Percentiles rank a stretch among this genome's conserved stretches.
phyloP scores from a whole-genome alignment of 2,329 filamentous ascomycete genomes.

The Cladosporium velox region DNA sequence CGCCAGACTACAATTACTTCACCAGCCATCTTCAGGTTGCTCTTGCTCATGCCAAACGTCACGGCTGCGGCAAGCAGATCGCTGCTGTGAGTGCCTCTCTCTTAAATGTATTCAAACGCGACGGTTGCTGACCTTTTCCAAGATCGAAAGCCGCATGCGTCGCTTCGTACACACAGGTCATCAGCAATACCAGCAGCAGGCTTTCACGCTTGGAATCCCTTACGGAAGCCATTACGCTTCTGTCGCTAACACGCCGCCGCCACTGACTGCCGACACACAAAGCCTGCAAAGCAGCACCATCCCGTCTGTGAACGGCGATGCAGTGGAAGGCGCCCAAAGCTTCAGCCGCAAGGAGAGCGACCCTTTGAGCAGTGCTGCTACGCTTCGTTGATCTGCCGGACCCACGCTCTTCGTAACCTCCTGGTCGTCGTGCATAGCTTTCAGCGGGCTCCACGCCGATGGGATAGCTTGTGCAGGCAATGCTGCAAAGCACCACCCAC shows the following conservation, averaged over 20 bases:
- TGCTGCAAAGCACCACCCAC: neutral
- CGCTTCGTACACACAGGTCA: constrained; percentile 38
- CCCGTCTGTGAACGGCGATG: constrained; percentile 37
- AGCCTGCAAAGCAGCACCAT: constrained; percentile 33
- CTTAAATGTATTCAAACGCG: constrained; percentile 44
- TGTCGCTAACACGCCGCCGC: constrained; percentile 32
- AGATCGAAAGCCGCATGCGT: constrained; percentile 54
- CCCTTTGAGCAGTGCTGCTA: neutral
- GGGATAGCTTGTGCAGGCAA: neutral
- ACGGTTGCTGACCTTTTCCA: constrained; percentile 20
- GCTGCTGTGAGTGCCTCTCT: constrained; percentile 51
- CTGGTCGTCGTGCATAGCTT: neutral
- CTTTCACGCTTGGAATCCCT: constrained; percentile 10
- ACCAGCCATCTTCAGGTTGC: constrained; percentile 47
- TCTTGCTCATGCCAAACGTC: constrained; percentile 46
- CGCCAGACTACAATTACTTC: constrained; percentile 46
- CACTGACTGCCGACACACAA: constrained; percentile 32
- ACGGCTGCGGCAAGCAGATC: constrained; percentile 48
- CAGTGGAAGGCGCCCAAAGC: constrained; percentile 36
- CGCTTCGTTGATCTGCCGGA: neutral
- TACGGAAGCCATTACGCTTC: constrained; percentile 33
- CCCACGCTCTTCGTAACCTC: no score
- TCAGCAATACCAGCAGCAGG: constrained; percentile 20
- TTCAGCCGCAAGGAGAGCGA: constrained; percentile 8
- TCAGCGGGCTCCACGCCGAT: no score